Evolutionary conservation across 2,329 filamentous ascomycete genomes (phyloP).

Genomic region (Coniosporium tulheliwenetii): DNA sequence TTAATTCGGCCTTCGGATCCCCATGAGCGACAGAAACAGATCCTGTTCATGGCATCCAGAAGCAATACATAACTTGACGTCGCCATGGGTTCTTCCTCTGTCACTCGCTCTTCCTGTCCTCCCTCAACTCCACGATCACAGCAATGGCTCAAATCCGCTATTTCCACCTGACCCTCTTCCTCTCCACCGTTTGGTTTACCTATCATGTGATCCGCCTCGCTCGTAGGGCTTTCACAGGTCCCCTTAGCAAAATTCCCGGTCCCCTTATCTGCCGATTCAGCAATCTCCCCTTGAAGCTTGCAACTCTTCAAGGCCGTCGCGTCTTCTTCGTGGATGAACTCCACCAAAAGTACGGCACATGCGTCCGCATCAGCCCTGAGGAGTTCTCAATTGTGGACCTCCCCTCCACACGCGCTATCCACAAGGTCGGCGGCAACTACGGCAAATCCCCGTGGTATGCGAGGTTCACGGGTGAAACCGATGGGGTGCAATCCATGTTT

Average conservation of each 20-base stretch:
- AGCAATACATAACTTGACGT: too few species aligned
- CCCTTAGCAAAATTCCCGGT: conserved; percentile 13
- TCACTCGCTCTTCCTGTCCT: too few species aligned
- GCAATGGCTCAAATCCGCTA: too few species aligned
- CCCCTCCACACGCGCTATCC: conserved; percentile 12
- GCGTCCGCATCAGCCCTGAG: conserved; percentile 12
- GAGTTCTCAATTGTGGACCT: conserved; percentile 14
- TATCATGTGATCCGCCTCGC: too few species aligned
- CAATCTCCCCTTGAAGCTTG: conserved; percentile 5
- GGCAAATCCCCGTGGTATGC: conserved; percentile 14
- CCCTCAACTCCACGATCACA: too few species aligned
- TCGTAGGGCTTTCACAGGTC: conserved; percentile 1
- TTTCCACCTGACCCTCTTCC: too few species aligned
- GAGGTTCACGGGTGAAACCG: conserved; percentile 3
- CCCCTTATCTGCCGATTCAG: conserved; percentile 11
- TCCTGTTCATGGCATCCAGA: too few species aligned
- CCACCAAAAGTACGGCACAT: conserved; percentile 11
- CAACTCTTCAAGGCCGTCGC: not conserved
- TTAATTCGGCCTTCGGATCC: too few species aligned
- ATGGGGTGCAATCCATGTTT: conserved; percentile 16
- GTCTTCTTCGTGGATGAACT: conserved; percentile 1
- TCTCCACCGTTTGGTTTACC: too few species aligned
- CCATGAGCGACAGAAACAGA: too few species aligned
- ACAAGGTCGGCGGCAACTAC: conserved; percentile 11
- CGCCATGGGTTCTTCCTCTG: too few species aligned